Evolutionary conservation across 352 stramenopile species (phyloP).

Genomic region (Pythium periplocum): DNA sequence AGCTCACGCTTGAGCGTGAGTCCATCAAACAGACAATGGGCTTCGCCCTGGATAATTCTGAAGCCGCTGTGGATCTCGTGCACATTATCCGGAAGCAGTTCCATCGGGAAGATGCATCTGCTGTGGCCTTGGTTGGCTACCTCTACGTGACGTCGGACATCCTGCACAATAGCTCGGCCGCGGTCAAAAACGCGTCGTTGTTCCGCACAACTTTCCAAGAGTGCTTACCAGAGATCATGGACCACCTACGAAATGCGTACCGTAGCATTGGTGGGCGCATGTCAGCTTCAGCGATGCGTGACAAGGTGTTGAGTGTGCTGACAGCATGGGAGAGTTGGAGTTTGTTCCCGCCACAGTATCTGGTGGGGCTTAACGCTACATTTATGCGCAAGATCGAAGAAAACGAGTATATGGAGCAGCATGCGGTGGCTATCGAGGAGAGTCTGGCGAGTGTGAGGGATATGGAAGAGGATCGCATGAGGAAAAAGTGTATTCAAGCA

Average conservation of each 20-base stretch:
- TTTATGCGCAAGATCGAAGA: conserved; percentile 75
- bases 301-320: conserved; percentile 73
- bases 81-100: conserved; percentile 42
- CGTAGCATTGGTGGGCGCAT: conserved; percentile 64
- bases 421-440: not conserved
- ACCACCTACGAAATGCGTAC: conserved; percentile 40
- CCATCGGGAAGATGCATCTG: conserved; percentile 25
- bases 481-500: conserved; percentile 60
- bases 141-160: conserved; percentile 87
- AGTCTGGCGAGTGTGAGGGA: conserved; percentile 7
- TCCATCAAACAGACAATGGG: conserved; percentile 71
- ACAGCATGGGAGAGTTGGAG: conserved; percentile 78
- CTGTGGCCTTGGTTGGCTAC: conserved; percentile 47
- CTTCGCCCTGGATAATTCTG: conserved; percentile 76
- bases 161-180: conserved; percentile 85
- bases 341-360: conserved; percentile 63
- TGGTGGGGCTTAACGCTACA: conserved; percentile 77
- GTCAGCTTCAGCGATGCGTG: conserved; percentile 75
- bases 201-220: conserved; percentile 87
- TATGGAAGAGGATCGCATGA: conserved; percentile 46
- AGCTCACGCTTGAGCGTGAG: conserved; percentile 58
- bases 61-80: conserved; percentile 67
- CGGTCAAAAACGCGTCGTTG: conserved; percentile 85
- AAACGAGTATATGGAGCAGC: conserved; percentile 24
- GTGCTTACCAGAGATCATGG: conserved; percentile 68